Evolutionary conservation across 106 monocot species (phyloP), one percentile per base, ranked within the genome.

Genomic region (Amphibolis antarctica): DNA sequence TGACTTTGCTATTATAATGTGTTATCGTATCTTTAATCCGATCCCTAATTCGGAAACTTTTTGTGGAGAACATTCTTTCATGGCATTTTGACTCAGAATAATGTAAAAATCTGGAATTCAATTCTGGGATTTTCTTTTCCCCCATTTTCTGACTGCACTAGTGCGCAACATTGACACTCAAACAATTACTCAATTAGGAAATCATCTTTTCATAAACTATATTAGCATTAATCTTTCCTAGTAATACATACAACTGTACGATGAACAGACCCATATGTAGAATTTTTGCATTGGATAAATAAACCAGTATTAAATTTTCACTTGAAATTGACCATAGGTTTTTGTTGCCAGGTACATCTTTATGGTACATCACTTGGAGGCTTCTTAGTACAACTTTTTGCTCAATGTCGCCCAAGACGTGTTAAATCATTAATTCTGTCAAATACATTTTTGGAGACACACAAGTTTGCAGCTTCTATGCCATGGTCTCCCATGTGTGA

Each of bases 281-380:
- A 21, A 20, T 21, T 60, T 45, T 45, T 9, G 12, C n/a, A n/a
- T n/a, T n/a, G n/a, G n/a, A n/a, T n/a, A n/a, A n/a, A n/a, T n/a
- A n/a, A n/a, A n/a, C n/a, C n/a, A n/a, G n/a, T n/a, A n/a, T n/a
- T n/a, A n/a, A n/a, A n/a, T n/a, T n/a, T 28, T 25, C 6, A 27
- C 25, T 21, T 46, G 14, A 47, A 46, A 63, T 44, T 46, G 46
- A 63, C 25, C 15, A 12, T 24, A 61, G 36, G n/a, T 66, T 53
- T 75, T 22, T 66, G 1, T 54, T 64, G 31, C 25, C 71, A 98
- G 96, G 84, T 98, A 57, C 96, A 98, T 71, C 78, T 98, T 27
- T 98, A 90, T 85, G 96, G 96, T 1, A 90, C 96, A 66, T 86
- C 90, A 53, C 86, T 98, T 72, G 96, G 96, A 47, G 96, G 90